Evolutionary conservation across 345 rosid genomes (phyloP), one percentile per base, ranked within the genome.

Genomic region (Camelina neglecta): DNA sequence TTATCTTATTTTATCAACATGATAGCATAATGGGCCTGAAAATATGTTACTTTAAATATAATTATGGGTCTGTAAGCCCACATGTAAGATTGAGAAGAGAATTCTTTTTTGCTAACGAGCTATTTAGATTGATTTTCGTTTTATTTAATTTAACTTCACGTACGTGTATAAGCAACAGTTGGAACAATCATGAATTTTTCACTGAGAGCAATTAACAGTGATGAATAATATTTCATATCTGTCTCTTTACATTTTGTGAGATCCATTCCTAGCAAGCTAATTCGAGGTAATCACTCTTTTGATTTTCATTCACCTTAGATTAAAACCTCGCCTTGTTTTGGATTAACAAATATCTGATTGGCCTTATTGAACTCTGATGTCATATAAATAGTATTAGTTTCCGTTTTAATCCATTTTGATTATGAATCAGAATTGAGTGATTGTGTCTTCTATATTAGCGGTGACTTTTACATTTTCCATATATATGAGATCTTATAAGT

Each of bases 1-100:
- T 45, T 45, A 15, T 45, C 20, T 57, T 57, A 7, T 13, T 31
- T 8, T 11, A 57, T 57, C 21, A 57, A 31, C 7, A 39, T 61
- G 65, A 24, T 61, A 60, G 31, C 26, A 60, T 20, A 7, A 7
- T 62, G 49, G 61, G 61, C 50, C 50, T 47, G 24, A 1, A 58
- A 58, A n/a, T 33, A 58, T 58, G 13, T 8, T 5, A 15, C 11
- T 31, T 3, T 8, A 67, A 2, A 41, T 26, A 54, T 9, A 53
- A 5, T 9, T 39, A 23, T 67, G 33, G 71, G n/a, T 11, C 49
- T 36, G 33, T 8, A 51, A 38, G 60, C 36, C 49, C 15, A 36
- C 60, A 38, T 57, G 61, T 57, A 31, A 45, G 39, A 29, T 57
- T 29, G 39, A 31, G 39, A 36, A 6, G 33, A 54, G 6, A 44